Conservation (phyloP, 352 stramenopile genomes). For the Phytophthora hybrid region DNA sequence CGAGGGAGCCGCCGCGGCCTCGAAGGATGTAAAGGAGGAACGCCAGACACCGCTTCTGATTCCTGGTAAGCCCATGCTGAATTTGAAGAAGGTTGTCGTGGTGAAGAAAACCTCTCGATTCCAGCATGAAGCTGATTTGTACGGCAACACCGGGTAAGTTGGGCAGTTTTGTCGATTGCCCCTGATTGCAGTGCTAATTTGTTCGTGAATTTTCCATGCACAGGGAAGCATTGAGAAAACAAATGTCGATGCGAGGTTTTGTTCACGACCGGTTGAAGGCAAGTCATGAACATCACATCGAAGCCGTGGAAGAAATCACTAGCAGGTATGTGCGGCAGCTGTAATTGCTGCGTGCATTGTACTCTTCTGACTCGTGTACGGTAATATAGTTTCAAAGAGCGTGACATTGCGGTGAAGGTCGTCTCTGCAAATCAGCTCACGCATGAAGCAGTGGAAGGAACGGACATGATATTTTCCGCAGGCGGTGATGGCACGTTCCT, state of each 20-base stretch:
- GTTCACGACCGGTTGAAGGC: slow-evolving; percentile 88
- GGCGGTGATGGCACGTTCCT: slow-evolving; percentile 89
- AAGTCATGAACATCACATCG: slow-evolving; percentile 88
- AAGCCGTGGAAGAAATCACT: slow-evolving; percentile 88
- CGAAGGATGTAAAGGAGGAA: slow-evolving; percentile 23
- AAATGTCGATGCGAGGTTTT: slow-evolving; percentile 92
- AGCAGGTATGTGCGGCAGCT: slow-evolving; percentile 44
- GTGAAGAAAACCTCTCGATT: slow-evolving; percentile 91
- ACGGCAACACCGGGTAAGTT: slow-evolving; percentile 81
- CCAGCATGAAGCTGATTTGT: slow-evolving; percentile 85
- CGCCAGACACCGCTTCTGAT: slow-evolving; percentile 53
- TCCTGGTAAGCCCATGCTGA: slow-evolving; percentile 55
- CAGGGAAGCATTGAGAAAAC: slow-evolving; percentile 88
- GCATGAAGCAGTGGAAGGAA: slow-evolving; percentile 78
- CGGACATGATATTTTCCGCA: slow-evolving; percentile 89
- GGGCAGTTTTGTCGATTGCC: slow-evolving; percentile 2
- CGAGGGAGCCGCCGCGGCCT: background rate
- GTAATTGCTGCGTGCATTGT: background rate
- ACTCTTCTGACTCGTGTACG: slow-evolving; percentile 15
- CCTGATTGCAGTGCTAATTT: slow-evolving; percentile 13
- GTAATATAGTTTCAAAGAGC: slow-evolving; percentile 67
- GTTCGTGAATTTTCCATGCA: slow-evolving; percentile 5
- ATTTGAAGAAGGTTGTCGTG: slow-evolving; percentile 85
- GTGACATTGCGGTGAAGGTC: slow-evolving; percentile 72
- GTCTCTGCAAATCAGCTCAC: slow-evolving; percentile 84